phyloP scores from a whole-genome alignment of 2,329 filamentous ascomycete genomes.

The Oidium heveae region DNA sequence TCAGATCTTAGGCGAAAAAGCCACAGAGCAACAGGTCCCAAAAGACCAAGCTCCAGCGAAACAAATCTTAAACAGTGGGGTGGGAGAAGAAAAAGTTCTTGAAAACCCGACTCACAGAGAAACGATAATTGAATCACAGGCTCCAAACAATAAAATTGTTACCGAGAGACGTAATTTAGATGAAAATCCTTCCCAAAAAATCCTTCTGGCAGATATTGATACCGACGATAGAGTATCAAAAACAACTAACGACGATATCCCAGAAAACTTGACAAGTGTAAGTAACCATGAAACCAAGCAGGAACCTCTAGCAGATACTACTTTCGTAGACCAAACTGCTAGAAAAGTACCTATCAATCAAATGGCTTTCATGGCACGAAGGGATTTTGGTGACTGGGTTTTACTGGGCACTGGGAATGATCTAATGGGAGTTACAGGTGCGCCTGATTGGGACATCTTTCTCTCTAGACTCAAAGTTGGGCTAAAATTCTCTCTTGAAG shows the following conservation, averaged over 20 bases:
- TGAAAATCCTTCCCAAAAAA: too few species aligned
- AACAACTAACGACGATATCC: too few species aligned
- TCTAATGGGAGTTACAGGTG: background rate
- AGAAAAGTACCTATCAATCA: background rate
- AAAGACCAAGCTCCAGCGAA: background rate
- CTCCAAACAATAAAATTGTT: too few species aligned
- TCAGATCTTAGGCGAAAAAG: background rate
- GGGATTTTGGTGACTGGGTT: background rate
- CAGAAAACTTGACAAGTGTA: too few species aligned
- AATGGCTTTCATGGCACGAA: background rate
- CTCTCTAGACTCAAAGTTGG: background rate
- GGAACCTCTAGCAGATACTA: background rate
- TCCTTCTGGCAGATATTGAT: too few species aligned
- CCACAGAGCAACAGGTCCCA: background rate
- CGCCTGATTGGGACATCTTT: background rate
- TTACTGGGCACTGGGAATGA: background rate
- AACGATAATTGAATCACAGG: too few species aligned
- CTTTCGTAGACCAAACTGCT: background rate
- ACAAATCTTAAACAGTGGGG: too few species aligned
- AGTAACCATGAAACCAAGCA: too few species aligned
- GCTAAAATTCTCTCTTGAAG: background rate
- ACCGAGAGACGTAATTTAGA: too few species aligned
- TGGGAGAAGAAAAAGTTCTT: too few species aligned
- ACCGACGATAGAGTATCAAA: too few species aligned
- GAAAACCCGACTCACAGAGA: too few species aligned